phyloP scores from a whole-genome alignment of 495 filamentous ascomycete genomes.

The Penicillium crystallinum region DNA sequence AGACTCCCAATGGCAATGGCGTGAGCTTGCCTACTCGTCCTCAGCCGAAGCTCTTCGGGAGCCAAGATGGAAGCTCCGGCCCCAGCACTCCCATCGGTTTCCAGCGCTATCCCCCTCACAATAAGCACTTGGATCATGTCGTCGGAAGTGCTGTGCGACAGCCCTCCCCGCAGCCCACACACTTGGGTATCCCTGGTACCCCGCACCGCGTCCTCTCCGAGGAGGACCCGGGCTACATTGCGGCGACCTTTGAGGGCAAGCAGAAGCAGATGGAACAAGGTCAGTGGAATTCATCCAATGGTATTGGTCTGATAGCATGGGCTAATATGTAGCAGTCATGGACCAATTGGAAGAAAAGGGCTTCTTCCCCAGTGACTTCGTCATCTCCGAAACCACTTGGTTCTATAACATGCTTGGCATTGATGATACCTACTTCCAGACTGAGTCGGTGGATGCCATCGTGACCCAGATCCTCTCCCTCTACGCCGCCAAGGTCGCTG shows the following conservation, averaged over 20 bases:
- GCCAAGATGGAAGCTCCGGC: constrained; percentile 37
- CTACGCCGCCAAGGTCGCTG: constrained; percentile 95
- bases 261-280: constrained; percentile 87
- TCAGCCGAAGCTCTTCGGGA: constrained; percentile 32
- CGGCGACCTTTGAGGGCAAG: constrained; percentile 92
- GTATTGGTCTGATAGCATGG: not conserved
- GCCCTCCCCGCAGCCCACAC: constrained; percentile 88
- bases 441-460: constrained; percentile 80
- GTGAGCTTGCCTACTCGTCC: constrained; percentile 30
- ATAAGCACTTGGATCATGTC: constrained; percentile 60
- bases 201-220: constrained; percentile 68
- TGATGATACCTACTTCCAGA: constrained; percentile 98
- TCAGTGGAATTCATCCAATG: constrained; percentile 34
- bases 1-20: constrained; percentile 24
- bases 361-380: constrained; percentile 81
- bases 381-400: constrained; percentile 83
- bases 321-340: constrained; percentile 50
- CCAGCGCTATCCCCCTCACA: constrained; percentile 44
- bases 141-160: constrained; percentile 53
- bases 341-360: constrained; percentile 68
- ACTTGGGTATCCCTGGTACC: constrained; percentile 69
- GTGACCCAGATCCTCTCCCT: constrained; percentile 91
- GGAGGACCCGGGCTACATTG: constrained; percentile 90
- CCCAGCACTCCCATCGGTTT: constrained; percentile 45
- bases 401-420: constrained; percentile 98